Evolutionary conservation across 305 asterid genomes (phyloP).

Genomic region (Ilex paraguariensis): DNA sequence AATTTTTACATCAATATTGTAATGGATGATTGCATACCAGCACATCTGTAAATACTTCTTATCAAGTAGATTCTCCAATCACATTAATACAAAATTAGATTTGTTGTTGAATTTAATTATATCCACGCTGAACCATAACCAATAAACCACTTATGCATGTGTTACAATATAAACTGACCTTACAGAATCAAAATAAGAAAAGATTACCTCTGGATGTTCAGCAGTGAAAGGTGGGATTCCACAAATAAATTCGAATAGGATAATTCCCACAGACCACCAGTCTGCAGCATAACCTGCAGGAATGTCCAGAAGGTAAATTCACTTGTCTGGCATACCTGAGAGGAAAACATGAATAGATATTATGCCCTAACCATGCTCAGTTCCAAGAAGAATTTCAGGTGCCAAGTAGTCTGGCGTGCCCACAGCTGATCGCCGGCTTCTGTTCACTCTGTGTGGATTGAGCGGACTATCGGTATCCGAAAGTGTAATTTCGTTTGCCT

Average conservation of each 20-base stretch:
- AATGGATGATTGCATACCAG: too few relatives aligned
- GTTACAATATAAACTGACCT: too few relatives aligned
- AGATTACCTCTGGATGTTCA: conserved; percentile 78
- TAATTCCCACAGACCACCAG: conserved; percentile 95
- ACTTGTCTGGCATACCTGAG: conserved; percentile 18
- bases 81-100: too few relatives aligned
- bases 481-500: conserved; percentile 31
- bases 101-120: too few relatives aligned
- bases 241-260: conserved; percentile 68
- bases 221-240: conserved; percentile 86
- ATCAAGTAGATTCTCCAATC: too few relatives aligned
- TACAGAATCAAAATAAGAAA: not conserved
- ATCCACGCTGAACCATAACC: too few relatives aligned
- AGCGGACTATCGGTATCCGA: conserved; percentile 42
- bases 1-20: too few relatives aligned
- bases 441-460: conserved; percentile 33
- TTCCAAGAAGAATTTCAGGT: conserved; percentile 96
- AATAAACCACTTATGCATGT: too few relatives aligned
- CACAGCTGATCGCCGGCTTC: conserved; percentile 65
- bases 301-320: conserved; percentile 22
- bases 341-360: conserved; percentile 9
- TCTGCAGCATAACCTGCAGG: conserved; percentile 74
- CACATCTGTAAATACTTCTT: too few relatives aligned
- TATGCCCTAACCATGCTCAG: conserved; percentile 67
- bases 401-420: conserved; percentile 99